Evolutionary conservation across 2,329 filamentous ascomycete species (phyloP).

Genomic region (Talaromyces sp.): DNA sequence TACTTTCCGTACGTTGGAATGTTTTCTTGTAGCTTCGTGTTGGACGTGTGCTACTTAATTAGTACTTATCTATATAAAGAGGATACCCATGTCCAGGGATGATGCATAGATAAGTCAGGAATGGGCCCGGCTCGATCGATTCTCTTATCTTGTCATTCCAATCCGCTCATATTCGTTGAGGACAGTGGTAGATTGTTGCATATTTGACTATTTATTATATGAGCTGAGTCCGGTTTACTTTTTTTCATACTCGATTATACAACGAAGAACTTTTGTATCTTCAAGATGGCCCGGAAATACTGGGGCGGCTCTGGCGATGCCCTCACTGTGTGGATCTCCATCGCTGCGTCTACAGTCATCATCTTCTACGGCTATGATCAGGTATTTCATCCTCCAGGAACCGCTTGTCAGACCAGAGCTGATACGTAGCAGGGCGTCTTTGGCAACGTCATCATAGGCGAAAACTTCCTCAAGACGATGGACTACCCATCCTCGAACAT

Average conservation of each 20-base stretch:
- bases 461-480: constrained; percentile 19
- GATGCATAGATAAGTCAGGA: background rate
- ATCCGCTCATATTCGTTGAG: background rate
- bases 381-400: constrained; percentile 24
- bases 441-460: constrained; percentile 17
- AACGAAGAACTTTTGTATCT: background rate
- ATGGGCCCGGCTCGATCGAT: constrained; percentile 4
- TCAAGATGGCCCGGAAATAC: constrained; percentile 48
- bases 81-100: background rate
- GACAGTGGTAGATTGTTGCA: background rate
- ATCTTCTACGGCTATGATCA: constrained; percentile 52
- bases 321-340: constrained; percentile 54
- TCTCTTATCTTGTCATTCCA: constrained; percentile 1
- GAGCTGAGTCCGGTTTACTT: background rate
- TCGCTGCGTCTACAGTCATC: constrained; percentile 52
- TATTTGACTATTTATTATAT: background rate
- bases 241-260: background rate
- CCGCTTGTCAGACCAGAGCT: background rate
- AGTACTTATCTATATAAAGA: background rate
- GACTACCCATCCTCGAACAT: constrained; percentile 15
- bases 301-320: constrained; percentile 52
- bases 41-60: background rate
- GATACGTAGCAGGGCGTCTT: constrained; percentile 16
- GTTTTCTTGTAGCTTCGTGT: background rate
- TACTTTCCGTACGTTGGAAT: constrained; percentile 10